Evolutionary conservation across 2,329 filamentous ascomycete species (phyloP).

Genomic region (Fusarium pilosicola): DNA sequence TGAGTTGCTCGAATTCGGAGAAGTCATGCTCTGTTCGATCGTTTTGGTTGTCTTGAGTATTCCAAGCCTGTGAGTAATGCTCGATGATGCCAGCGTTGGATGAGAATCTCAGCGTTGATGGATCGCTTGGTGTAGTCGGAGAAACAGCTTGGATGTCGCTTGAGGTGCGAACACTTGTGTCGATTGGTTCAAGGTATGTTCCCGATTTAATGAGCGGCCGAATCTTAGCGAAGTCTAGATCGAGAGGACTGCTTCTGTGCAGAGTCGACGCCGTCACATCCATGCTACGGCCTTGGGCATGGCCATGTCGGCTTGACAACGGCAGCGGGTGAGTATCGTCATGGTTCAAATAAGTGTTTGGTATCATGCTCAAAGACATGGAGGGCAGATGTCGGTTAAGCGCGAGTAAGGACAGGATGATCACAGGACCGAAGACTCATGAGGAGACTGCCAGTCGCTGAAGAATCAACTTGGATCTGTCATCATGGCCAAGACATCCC

Average conservation of each 20-base stretch:
- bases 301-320: background rate
- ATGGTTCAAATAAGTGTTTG: background rate
- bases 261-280: slow-evolving; percentile 26
- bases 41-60: background rate
- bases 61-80: slow-evolving; percentile 20
- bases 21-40: background rate
- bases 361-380: slow-evolving; percentile 2
- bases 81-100: slow-evolving; percentile 26
- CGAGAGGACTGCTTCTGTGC: slow-evolving; percentile 23
- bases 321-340: background rate
- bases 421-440: background rate
- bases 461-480: background rate
- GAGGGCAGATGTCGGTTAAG: background rate
- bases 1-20: background rate
- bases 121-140: background rate
- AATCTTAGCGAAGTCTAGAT: slow-evolving; percentile 20
- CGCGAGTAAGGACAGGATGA: background rate
- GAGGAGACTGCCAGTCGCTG: background rate
- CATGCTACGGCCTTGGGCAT: background rate
- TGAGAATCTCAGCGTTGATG: background rate
- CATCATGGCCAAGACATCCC: background rate
- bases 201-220: slow-evolving; percentile 1
- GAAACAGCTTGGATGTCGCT: background rate
- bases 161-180: background rate
- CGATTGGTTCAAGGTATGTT: background rate